Percentiles rank a stretch among this genome's conserved stretches.
These are phyloP conservation scores for Cryomyces antarcticus DNA, from an alignment of 495 filamentous ascomycete species.

Conservation along the genomic window DNA sequence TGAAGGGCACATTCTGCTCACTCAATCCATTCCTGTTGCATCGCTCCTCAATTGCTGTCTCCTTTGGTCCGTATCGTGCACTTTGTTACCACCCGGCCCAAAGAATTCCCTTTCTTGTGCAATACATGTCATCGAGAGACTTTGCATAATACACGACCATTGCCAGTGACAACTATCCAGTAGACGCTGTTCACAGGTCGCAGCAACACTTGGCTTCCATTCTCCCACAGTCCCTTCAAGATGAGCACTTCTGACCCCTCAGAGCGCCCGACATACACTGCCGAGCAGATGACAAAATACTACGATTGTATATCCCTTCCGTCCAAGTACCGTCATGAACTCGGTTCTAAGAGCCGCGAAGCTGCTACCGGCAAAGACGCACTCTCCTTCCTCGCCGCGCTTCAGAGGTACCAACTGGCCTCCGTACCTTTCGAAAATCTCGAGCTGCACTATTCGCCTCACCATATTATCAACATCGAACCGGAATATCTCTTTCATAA, in stretches of 20 bases:
- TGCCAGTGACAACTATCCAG: too few relatives aligned
- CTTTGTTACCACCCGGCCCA: too few relatives aligned
- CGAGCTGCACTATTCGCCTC: slow-evolving; percentile 32
- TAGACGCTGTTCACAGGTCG: too few relatives aligned
- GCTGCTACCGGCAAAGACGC: background rate
- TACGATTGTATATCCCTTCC: background rate
- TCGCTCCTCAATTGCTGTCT: too few relatives aligned
- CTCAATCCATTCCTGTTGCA: too few relatives aligned
- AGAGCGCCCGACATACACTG: background rate
- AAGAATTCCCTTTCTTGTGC: too few relatives aligned
- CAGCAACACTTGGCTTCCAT: too few relatives aligned
- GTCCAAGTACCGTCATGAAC: background rate
- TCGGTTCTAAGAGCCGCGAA: background rate
- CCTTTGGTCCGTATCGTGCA: too few relatives aligned
- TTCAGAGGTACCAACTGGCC: slow-evolving; percentile 32
- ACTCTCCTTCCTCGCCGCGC: slow-evolving; percentile 14
- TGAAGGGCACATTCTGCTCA: too few relatives aligned
- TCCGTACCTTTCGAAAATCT: slow-evolving; percentile 55
- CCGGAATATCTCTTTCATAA: slow-evolving; percentile 41
- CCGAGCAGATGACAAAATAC: background rate
- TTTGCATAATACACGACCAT: too few relatives aligned
- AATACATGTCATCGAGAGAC: too few relatives aligned
- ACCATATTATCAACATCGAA: slow-evolving; percentile 31
- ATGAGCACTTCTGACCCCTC: background rate
- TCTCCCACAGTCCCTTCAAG: too few relatives aligned